A percentile compares a stretch with the other conserved stretches of the same genome.
Evolutionary conservation across 306 rosid genomes (phyloP).

Genomic region (Gastrolobium villosum): DNA sequence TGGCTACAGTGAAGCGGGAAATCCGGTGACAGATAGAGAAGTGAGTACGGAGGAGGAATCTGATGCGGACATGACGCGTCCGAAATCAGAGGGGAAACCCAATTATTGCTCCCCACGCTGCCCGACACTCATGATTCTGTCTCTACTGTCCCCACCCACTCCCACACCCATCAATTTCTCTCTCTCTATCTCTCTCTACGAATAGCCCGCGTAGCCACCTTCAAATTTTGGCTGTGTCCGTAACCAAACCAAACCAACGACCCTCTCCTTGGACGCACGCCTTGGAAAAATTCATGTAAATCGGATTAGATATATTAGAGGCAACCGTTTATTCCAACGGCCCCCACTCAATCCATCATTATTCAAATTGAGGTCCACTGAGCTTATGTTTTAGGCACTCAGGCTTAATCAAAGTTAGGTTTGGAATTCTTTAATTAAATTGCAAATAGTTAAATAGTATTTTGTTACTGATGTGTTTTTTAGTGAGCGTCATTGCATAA

Average conservation of each 20-base stretch:
- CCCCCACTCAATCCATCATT: constrained; percentile 16
- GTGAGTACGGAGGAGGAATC: constrained; percentile 70
- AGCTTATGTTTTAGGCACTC: background rate
- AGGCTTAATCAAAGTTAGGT: constrained; percentile 41
- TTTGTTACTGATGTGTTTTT: background rate
- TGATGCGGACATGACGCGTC: constrained; percentile 62
- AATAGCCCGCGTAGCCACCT: constrained; percentile 27
- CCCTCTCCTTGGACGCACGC: constrained; percentile 4
- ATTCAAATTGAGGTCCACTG: too few relatives aligned
- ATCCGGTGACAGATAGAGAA: constrained; percentile 61
- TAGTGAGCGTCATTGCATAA: background rate
- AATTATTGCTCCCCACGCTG: constrained; percentile 96
- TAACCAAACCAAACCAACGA: background rate
- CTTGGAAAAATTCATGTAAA: background rate
- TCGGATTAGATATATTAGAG: background rate
- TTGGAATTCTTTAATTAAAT: constrained; percentile 8
- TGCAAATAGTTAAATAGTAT: too few relatives aligned
- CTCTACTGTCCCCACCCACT: constrained; percentile 58
- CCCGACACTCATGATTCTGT: constrained; percentile 90
- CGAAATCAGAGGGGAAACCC: constrained; percentile 92
- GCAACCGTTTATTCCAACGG: background rate
- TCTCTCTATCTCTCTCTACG: too few relatives aligned
- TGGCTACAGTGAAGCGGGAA: constrained; percentile 72
- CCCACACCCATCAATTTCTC: constrained; percentile 21
- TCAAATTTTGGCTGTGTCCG: constrained; percentile 1